Percentiles rank a stretch among this genome's conserved stretches.
phyloP scores from a whole-genome alignment of 805 yeast species.

The Ogataea methanolica region DNA sequence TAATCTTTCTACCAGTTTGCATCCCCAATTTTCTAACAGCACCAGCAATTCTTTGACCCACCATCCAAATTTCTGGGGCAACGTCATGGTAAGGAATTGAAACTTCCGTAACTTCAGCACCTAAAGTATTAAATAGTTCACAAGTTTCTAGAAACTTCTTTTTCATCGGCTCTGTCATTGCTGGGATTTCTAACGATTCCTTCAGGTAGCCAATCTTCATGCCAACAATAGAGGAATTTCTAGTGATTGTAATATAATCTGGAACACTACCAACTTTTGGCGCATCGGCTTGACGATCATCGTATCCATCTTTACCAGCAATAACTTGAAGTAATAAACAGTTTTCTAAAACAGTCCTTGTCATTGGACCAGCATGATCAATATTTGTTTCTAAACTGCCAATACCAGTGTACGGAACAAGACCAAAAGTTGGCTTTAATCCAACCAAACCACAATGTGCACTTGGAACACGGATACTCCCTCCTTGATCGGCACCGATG shows the following conservation, averaged over 20 bases:
- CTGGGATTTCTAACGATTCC: slow-evolving; percentile 32
- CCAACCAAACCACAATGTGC: slow-evolving; percentile 32
- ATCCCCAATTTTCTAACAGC: slow-evolving; percentile 11
- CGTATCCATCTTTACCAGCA: slow-evolving; percentile 34
- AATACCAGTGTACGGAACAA: slow-evolving; percentile 34
- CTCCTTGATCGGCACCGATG: slow-evolving; percentile 36
- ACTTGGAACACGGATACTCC: slow-evolving; percentile 47
- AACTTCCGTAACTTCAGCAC: slow-evolving; percentile 32
- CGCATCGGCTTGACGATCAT: slow-evolving; percentile 24
- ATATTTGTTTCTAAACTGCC: slow-evolving; percentile 30
- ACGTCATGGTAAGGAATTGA: slow-evolving; percentile 32
- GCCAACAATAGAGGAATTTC: slow-evolving; percentile 21
- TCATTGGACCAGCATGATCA: slow-evolving; percentile 38
- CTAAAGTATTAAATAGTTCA: slow-evolving; percentile 25
- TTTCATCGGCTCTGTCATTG: slow-evolving; percentile 28
- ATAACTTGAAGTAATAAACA: slow-evolving; percentile 28
- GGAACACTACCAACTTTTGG: slow-evolving; percentile 17
- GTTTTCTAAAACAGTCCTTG: slow-evolving; percentile 31
- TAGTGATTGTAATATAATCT: slow-evolving; percentile 16
- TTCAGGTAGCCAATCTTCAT: slow-evolving; percentile 31
- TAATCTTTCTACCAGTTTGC: slow-evolving; percentile 21
- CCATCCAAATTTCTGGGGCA: slow-evolving; percentile 37
- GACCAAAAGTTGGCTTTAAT: slow-evolving; percentile 46
- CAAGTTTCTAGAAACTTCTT: slow-evolving; percentile 25
- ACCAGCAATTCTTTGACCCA: slow-evolving; percentile 26